Percentiles rank a stretch among this genome's conserved stretches.
phyloP scores from a whole-genome alignment of 1,139 yeast genomes.

The Candida freyschussii region DNA sequence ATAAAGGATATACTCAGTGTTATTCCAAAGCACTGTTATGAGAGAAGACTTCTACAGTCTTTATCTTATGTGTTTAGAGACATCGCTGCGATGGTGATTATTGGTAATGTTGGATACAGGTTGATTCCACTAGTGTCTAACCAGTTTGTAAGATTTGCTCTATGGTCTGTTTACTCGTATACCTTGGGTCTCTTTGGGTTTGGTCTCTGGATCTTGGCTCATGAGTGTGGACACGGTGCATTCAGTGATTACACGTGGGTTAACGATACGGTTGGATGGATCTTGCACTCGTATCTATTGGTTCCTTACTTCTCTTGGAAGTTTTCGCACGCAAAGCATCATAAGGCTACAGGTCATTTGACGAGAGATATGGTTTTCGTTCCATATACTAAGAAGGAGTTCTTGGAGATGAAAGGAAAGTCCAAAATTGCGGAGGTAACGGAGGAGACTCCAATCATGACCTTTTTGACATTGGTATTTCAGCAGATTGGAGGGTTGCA shows the following conservation, averaged over 20 bases:
- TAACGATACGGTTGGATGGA: constrained; percentile 79
- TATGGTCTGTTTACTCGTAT: constrained; percentile 56
- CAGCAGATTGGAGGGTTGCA: constrained; percentile 82
- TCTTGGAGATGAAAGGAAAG: constrained; percentile 34
- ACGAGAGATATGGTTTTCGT: constrained; percentile 80
- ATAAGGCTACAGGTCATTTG: constrained; percentile 81
- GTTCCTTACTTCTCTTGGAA: constrained; percentile 91
- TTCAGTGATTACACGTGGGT: constrained; percentile 66
- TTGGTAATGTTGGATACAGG: constrained; percentile 50
- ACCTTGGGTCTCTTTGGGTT: constrained; percentile 66
- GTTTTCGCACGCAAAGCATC: constrained; percentile 77
- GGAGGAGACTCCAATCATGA: constrained; percentile 70
- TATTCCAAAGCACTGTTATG: constrained; percentile 73
- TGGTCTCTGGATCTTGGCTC: constrained; percentile 84
- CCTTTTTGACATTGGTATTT: constrained; percentile 48
- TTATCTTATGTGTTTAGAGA: constrained; percentile 65
- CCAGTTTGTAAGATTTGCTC: constrained; percentile 40
- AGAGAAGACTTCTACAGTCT: constrained; percentile 54
- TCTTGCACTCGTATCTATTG: constrained; percentile 67
- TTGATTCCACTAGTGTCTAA: constrained; percentile 50
- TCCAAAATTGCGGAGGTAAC: constrained; percentile 50
- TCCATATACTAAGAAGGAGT: constrained; percentile 55
- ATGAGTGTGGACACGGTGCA: constrained; percentile 89
- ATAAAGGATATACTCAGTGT: constrained; percentile 69
- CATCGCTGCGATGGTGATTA: constrained; percentile 43